Conservation (phyloP, 2,329 filamentous ascomycete genomes). For the Neobulgaria alba region DNA sequence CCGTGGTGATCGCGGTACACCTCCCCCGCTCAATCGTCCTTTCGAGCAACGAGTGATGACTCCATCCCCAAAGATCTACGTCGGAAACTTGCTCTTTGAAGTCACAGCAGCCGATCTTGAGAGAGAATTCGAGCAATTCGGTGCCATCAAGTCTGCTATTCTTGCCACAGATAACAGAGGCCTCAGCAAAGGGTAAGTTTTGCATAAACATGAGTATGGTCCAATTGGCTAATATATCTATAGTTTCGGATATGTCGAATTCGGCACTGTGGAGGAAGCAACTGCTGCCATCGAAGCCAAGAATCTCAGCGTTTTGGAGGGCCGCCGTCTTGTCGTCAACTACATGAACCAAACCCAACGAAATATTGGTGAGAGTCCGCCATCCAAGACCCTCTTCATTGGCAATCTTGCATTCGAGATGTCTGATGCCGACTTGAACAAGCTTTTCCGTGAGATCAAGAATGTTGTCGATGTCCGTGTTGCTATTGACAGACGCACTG, state of each 20-base stretch:
- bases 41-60: slow-evolving; percentile 1
- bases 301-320: slow-evolving; percentile 53
- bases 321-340: slow-evolving; percentile 54
- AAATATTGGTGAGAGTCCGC: slow-evolving; percentile 31
- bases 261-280: slow-evolving; percentile 43
- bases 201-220: not conserved
- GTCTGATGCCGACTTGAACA: slow-evolving; percentile 73
- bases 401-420: slow-evolving; percentile 84
- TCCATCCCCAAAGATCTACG: slow-evolving; percentile 39
- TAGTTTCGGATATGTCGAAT: slow-evolving; percentile 61
- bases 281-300: slow-evolving; percentile 46
- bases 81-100: slow-evolving; percentile 65
- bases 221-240: slow-evolving; percentile 1
- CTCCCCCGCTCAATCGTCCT: not conserved
- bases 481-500: slow-evolving; percentile 72
- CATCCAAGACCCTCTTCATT: slow-evolving; percentile 65
- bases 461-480: slow-evolving; percentile 71
- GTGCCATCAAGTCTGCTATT: slow-evolving; percentile 41
- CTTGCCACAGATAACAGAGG: slow-evolving; percentile 54
- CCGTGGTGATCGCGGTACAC: slow-evolving; percentile 1
- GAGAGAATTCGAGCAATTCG: slow-evolving; percentile 49
- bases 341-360: slow-evolving; percentile 32
- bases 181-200: slow-evolving; percentile 57
- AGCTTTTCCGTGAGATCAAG: slow-evolving; percentile 61
- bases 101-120: slow-evolving; percentile 51